A percentile compares a stretch with the other conserved stretches of the same genome.
These are phyloP conservation scores for Magnusiomyces starmeri DNA, from an alignment of 1,139 yeast genomes.

Conservation along the genomic window DNA sequence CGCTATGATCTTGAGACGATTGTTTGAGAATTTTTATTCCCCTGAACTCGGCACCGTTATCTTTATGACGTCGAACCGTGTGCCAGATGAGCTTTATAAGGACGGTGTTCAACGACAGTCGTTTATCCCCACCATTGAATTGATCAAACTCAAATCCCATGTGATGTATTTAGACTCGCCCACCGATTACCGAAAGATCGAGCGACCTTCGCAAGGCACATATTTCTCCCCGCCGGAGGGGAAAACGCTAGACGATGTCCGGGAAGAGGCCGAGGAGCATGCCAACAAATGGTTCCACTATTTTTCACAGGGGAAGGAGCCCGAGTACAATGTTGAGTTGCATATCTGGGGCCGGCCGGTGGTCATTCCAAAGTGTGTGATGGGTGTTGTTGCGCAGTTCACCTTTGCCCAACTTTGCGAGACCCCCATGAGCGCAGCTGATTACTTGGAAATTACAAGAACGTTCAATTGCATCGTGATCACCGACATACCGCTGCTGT, in stretches of 20 bases:
- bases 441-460: conserved; percentile 77
- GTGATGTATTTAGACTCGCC: conserved; percentile 83
- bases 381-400: conserved; percentile 82
- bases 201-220: conserved; percentile 74
- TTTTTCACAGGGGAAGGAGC: conserved; percentile 52
- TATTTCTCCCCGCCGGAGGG: conserved; percentile 64
- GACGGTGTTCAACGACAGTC: conserved; percentile 90
- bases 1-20: conserved; percentile 85
- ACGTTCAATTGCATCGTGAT: conserved; percentile 70
- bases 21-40: conserved; percentile 52
- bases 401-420: conserved; percentile 83
- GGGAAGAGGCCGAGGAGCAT: conserved; percentile 54
- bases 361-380: conserved; percentile 64
- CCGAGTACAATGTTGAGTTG: conserved; percentile 38
- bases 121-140: conserved; percentile 83
- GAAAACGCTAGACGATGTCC: conserved; percentile 39
- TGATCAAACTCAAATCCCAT: conserved; percentile 63
- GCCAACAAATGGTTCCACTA: conserved; percentile 68
- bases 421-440: conserved; percentile 88
- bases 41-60: conserved; percentile 74
- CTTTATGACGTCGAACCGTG: conserved; percentile 91
- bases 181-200: conserved; percentile 85
- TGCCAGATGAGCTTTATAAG: conserved; percentile 85
- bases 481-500: conserved; percentile 84
- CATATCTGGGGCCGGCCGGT: conserved; percentile 85